Evolutionary conservation across 306 rosid genomes (phyloP), one percentile per base, ranked within the genome.

Genomic region (Dryas alaskensis): DNA sequence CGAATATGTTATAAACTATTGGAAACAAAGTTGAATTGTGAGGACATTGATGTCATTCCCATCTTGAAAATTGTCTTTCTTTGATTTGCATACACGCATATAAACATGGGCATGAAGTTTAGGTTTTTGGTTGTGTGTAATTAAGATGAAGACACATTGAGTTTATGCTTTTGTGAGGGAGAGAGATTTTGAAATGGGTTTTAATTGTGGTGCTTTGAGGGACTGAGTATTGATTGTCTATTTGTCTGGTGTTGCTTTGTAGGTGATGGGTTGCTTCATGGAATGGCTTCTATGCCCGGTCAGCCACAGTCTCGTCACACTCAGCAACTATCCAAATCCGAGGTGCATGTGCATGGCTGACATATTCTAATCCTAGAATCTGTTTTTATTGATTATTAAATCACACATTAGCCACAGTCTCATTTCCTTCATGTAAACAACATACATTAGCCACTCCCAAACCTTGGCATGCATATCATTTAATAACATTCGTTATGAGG

Each of bases 221-320:
- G 22, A 22, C 22, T 22, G 22, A 22, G 22, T 22, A 22, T 22
- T 22, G 22, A 22, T 22, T 22, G 22, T 22, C 22, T 22, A 22
- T 22, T 22, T 22, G 22, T 22, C 22, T 79, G 77, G 77, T 73
- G n/a, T 78, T 63, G 73, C 74, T 81, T 75, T 45, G 39, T 74
- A 75, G 86, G 76, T 64, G 67, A 69, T 39, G 67, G 69, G 62
- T 79, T 78, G 7, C 7, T 59, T 68, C 62, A 76, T 5, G 65
- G 42, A 84, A 95, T 95, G 99, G 78, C 99, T 54, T 95, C 99
- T 0, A 97, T 90, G 42, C 92, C 99, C 69, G 92, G 87, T 87
- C 99, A 95, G 77, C 97, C 93, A 10, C 98, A 95, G 86, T 95
- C 92, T 64, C 99, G 99, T 11, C 92, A 92, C 90, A 90, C 98